Evolutionary conservation across 495 filamentous ascomycete genomes (phyloP).

Genomic region (Cetradonia linearis): DNA sequence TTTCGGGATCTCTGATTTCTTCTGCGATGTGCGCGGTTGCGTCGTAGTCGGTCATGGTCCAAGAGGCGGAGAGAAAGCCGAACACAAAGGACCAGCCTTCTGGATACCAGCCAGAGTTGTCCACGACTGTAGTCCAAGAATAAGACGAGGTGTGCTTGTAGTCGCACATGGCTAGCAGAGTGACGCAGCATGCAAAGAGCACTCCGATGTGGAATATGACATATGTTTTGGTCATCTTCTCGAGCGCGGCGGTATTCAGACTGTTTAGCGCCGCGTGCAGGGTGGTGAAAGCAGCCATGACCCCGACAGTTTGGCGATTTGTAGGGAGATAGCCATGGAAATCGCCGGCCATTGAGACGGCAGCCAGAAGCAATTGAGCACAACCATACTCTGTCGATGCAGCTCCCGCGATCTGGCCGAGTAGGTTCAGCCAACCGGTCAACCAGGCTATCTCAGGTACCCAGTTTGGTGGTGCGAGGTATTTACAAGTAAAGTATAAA

Average conservation of each 20-base stretch:
- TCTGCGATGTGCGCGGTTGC: slow-evolving; percentile 53
- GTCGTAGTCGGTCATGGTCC: slow-evolving; percentile 54
- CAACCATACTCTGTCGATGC: slow-evolving; percentile 59
- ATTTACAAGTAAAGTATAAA: slow-evolving; percentile 42
- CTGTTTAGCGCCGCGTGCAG: slow-evolving; percentile 48
- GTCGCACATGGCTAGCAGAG: slow-evolving; percentile 47
- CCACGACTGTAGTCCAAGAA: slow-evolving; percentile 52
- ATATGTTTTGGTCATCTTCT: slow-evolving; percentile 54
- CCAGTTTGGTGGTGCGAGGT: slow-evolving; percentile 30
- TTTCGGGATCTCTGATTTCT: slow-evolving; percentile 49
- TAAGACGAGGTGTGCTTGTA: slow-evolving; percentile 50
- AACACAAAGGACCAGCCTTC: slow-evolving; percentile 59
- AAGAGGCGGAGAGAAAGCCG: slow-evolving; percentile 57
- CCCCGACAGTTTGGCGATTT: slow-evolving; percentile 43
- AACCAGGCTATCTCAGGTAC: slow-evolving; percentile 35
- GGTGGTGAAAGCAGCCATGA: slow-evolving; percentile 50
- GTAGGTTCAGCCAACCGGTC: slow-evolving; percentile 58
- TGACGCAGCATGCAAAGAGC: slow-evolving; percentile 46
- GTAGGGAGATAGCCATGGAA: slow-evolving; percentile 44
- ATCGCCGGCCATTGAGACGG: slow-evolving; percentile 50
- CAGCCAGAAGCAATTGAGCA: slow-evolving; percentile 57
- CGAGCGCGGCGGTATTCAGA: slow-evolving; percentile 50
- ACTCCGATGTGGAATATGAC: slow-evolving; percentile 56
- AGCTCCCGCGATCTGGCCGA: slow-evolving; percentile 54
- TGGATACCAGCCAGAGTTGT: slow-evolving; percentile 52